Base-by-base conservation (phyloP, 2,329 filamentous ascomycete genomes). In the Exutisphaerella laricina region DNA sequence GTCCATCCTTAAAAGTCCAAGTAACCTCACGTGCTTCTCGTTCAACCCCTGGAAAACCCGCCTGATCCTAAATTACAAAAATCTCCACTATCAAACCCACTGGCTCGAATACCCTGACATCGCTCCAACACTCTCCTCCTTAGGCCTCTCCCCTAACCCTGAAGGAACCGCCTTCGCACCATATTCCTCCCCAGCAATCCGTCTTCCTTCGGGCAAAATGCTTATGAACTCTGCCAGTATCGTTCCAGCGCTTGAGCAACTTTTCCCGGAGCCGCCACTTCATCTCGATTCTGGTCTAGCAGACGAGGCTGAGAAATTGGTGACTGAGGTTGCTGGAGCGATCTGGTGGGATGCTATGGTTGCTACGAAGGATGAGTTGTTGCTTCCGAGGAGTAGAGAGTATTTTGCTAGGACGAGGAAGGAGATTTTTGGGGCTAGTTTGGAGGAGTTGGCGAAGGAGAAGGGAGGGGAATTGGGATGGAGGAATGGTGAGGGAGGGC, bases 21-120 rank as follows among this genome's bases (percentile, higher is more conserved):
- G 25, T 16, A 61, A 66, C 33, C 64, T 63, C 7, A n/a, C n/a
- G n/a, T 57, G 67, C 40, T 86, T 82, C 82, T 82, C 80, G 1
- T 65, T 75, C 34, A 86, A 86, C 58, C 75, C 81, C 1, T 85
- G 80, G 81, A 85, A 82, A 63, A 78, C 80, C 81, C 79, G 82
- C 2, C 62, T 85, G 42, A 32, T 43, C 23, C 48, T 55, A 16
- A 55, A 55, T 41, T 55, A 49, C 48, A 55, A 55, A 32, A 38
- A 38, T 8, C 43, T 55, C 23, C 45, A 50, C 7, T 55, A 55
- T 48, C 46, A 22, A 10, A 51, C 52, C 9, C 17, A 37, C 17
- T 53, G 36, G 35, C 22, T 55, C 30, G 33, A 34, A 12, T 34
- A 51, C 34, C 32, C 35, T 7, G 43, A 51, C 1, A 48, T 55